Evolutionary conservation across 345 rosid species (phyloP).

Genomic region (Erucastrum elatum): DNA sequence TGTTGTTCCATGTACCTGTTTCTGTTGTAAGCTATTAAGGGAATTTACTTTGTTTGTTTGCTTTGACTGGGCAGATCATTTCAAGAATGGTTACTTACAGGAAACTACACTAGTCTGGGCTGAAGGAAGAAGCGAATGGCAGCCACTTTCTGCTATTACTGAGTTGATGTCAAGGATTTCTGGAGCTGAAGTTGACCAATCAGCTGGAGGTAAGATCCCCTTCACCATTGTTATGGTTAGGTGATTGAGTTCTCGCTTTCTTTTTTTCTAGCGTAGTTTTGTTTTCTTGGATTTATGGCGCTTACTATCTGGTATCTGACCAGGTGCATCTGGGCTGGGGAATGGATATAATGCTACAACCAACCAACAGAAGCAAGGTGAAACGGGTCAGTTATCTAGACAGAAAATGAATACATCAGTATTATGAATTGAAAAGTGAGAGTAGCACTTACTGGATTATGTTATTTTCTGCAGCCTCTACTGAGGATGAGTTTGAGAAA

Average conservation of each 20-base stretch:
- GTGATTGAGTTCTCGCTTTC: not conserved
- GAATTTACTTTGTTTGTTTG: conserved; percentile 40
- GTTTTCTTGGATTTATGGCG: not conserved
- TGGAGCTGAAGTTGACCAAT: conserved; percentile 35
- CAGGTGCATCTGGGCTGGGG: conserved; percentile 23
- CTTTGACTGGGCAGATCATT: conserved; percentile 80
- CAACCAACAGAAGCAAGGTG: conserved; percentile 30
- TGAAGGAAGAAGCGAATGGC: conserved; percentile 84
- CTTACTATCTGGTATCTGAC: conserved; percentile 18
- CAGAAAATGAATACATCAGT: not conserved
- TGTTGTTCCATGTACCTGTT: conserved; percentile 41
- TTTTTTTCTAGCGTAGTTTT: conserved; percentile 10
- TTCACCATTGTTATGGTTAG: not conserved
- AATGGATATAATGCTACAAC: conserved; percentile 30
- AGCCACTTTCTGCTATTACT: conserved; percentile 70
- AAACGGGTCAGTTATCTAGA: conserved; percentile 17
- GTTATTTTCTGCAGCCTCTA: conserved; percentile 47
- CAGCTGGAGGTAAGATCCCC: conserved; percentile 47
- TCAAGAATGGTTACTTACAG: conserved; percentile 65
- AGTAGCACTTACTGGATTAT: conserved; percentile 34
- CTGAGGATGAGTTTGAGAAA: conserved; percentile 78
- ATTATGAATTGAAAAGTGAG: conserved; percentile 7
- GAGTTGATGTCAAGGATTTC: conserved; percentile 56
- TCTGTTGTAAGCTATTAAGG: conserved; percentile 49
- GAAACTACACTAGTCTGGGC: conserved; percentile 81